Conservation (phyloP, 805 yeast species). For the Saccharomycopsis fermentans region DNA sequence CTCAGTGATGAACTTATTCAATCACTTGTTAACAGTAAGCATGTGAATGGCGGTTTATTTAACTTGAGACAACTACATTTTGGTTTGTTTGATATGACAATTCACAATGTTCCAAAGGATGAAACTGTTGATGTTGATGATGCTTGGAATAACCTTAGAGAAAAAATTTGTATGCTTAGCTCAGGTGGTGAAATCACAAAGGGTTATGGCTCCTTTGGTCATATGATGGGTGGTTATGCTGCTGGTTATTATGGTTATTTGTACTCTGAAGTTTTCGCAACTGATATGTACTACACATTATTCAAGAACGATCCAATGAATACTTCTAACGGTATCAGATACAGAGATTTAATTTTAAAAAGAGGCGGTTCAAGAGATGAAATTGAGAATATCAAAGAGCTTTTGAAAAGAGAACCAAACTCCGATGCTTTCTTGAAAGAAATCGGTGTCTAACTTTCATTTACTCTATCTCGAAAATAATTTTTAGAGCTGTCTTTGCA, state of each 20-base stretch:
- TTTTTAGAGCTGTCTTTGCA: no score
- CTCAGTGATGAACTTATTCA: conserved; percentile 48
- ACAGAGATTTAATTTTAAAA: conserved; percentile 58
- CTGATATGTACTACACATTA: conserved; percentile 66
- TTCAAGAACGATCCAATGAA: conserved; percentile 63
- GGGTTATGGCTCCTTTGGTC: conserved; percentile 73
- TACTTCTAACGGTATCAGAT: conserved; percentile 47
- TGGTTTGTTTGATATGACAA: conserved; percentile 64
- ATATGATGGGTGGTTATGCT: conserved; percentile 76
- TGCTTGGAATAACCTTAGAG: conserved; percentile 56
- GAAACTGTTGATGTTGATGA: conserved; percentile 15
- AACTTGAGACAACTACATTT: conserved; percentile 71
- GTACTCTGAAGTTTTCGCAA: conserved; percentile 80
- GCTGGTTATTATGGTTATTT: conserved; percentile 81
- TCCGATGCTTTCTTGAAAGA: conserved; percentile 65
- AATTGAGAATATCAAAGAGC: conserved; percentile 49
- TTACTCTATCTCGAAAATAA: no score
- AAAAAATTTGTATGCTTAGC: conserved; percentile 48
- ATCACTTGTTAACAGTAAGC: conserved; percentile 52
- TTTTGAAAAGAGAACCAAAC: conserved; percentile 69
- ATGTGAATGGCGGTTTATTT: conserved; percentile 65
- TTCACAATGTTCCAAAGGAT: conserved; percentile 48
- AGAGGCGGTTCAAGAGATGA: conserved; percentile 71
- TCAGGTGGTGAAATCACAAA: conserved; percentile 46
- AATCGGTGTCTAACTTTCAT: conserved; percentile 33